Evolutionary conservation across 2,329 filamentous ascomycete genomes (phyloP).

Genomic region (Chalaropsis ovoidea): DNA sequence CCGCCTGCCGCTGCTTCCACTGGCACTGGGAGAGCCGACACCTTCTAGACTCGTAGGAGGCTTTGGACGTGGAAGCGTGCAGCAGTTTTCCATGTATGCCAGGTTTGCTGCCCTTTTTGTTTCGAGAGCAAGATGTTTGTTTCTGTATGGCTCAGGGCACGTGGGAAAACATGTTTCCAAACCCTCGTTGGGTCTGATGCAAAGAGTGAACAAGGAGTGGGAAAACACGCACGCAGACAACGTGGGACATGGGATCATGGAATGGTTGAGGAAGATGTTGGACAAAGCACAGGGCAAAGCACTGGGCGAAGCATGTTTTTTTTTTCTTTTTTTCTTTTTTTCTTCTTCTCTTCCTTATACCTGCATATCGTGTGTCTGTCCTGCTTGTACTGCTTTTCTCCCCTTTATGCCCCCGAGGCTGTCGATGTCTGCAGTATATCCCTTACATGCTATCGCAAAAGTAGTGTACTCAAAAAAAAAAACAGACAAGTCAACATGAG

Average conservation of each 20-base stretch:
- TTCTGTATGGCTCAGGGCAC: not conserved
- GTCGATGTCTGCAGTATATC: not conserved
- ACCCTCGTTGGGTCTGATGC: no score
- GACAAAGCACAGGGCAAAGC: not conserved
- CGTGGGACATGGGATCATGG: constrained; percentile 1
- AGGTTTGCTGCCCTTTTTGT: not conserved
- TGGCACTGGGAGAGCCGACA: no score
- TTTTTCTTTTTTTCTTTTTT: not conserved
- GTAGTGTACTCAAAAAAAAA: not conserved
- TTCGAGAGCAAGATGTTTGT: not conserved
- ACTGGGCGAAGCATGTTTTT: not conserved
- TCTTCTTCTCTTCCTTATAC: not conserved
- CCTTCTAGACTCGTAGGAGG: not conserved
- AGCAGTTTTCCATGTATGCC: not conserved
- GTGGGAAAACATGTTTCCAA: constrained; percentile 3
- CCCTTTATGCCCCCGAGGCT: not conserved
- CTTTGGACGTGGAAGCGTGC: no score
- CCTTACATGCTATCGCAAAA: not conserved
- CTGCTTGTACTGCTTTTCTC: not conserved
- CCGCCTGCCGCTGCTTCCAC: not conserved
- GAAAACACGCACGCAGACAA: not conserved
- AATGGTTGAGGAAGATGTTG: not conserved
- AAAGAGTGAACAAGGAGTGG: not conserved
- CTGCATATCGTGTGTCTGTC: not conserved
- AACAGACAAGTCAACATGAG: not conserved